Evolutionary conservation across 192 early-diverging fungal species (phyloP), one percentile per base, ranked within the genome.

Genomic region (Chytriomyces confervae): DNA sequence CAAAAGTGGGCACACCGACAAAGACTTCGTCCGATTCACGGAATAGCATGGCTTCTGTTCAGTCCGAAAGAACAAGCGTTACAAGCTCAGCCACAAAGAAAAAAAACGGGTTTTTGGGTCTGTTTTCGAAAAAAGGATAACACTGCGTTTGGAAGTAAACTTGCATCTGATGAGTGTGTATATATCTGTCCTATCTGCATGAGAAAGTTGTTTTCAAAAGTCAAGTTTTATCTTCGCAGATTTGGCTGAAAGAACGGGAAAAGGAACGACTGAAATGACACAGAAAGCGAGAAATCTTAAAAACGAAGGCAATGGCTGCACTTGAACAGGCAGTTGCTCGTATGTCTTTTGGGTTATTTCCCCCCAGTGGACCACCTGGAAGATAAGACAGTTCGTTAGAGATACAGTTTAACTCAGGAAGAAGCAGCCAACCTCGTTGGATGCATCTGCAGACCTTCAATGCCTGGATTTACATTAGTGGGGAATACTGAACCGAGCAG

Each of bases 371-470:
- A 78, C 68, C 66, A 78, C 60, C 70, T 72, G 67, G 16, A 29
- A 61, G 10, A 23, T 47, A 8, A 36, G 4, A 13, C n/a, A 69
- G 43, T 20, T 69, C 9, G 29, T 69, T 69, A 18, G 45, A 69
- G 16, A 27, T 13, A 20, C 13, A 3, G 43, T 3, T 23, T 29
- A 13, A 18, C 78, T 73, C 20, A 67, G 51, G 69, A 73, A 53
- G 70, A 67, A 11, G 77, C 79, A 13, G 82, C 87, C 83, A 83
- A 93, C 68, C 93, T 83, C 6, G 94, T 95, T 48, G 94, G 93
- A 80, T 92, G 89, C 92, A 95, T 94, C 77, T 93, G 88, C 62
- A 98, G 88, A 16, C 95, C 96, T 51, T 88, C 77, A 72, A 97
- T 95, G 61, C 94, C 93, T 18, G 85, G 87, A 81, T 88, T 92